A percentile compares a stretch with the other conserved stretches of the same genome.
Evolutionary conservation across 2,329 filamentous ascomycete genomes (phyloP).

Genomic region (Rachicladosporium sp.): DNA sequence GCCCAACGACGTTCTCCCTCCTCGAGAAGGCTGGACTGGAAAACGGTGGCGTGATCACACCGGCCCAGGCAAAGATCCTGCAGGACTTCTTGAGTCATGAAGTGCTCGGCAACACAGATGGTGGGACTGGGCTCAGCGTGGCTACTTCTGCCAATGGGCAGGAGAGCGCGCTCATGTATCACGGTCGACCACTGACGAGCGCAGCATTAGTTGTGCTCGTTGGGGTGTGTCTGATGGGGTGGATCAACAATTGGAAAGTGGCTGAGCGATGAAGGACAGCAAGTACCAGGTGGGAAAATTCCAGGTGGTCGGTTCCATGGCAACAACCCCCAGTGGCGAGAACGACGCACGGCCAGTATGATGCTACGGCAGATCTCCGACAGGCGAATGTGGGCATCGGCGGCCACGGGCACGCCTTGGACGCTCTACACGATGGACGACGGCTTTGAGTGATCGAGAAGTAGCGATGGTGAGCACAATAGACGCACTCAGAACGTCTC

Average conservation of each 20-base stretch:
- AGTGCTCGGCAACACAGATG: conserved; percentile 9
- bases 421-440: too few relatives aligned
- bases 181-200: conserved; percentile 17
- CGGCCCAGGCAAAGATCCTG: conserved; percentile 20
- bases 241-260: conserved; percentile 30
- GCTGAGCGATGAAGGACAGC: conserved; percentile 30
- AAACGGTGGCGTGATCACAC: conserved; percentile 21
- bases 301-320: too few relatives aligned
- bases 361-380: too few relatives aligned
- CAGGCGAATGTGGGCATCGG: too few relatives aligned
- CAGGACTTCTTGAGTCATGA: conserved; percentile 19
- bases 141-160: conserved; percentile 1
- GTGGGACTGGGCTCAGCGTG: neutral
- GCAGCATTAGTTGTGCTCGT: conserved; percentile 20
- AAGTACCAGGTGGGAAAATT: too few relatives aligned
- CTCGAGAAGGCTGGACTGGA: conserved; percentile 20
- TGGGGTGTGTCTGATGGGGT: conserved; percentile 20
- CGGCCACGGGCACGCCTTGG: too few relatives aligned
- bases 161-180: conserved; percentile 14
- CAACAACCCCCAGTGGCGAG: too few relatives aligned
- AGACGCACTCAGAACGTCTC: too few relatives aligned
- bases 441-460: too few relatives aligned
- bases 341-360: too few relatives aligned
- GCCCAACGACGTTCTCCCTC: conserved; percentile 16
- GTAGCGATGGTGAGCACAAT: too few relatives aligned